Conservation (phyloP, 2,329 filamentous ascomycete genomes). For the Leptographium flavum region DNA sequence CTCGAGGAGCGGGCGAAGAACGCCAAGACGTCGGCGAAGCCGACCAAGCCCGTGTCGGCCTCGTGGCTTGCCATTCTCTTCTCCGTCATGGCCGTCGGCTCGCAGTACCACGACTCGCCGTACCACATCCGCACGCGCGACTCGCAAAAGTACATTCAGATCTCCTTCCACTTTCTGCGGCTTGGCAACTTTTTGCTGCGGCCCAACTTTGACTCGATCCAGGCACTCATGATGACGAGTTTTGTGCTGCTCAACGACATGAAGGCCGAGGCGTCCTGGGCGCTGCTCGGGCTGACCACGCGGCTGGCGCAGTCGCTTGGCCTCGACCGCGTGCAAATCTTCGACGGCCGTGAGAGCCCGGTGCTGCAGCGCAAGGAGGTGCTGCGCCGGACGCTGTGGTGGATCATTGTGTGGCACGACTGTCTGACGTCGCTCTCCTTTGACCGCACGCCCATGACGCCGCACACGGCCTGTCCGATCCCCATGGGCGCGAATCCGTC, state of each 20-base stretch:
- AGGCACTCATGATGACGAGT: conserved; percentile 46
- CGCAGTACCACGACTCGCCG: conserved; percentile 50
- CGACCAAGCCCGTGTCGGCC: conserved; percentile 39
- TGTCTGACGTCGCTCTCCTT: conserved; percentile 52
- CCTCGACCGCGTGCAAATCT: conserved; percentile 34
- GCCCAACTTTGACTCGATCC: conserved; percentile 52
- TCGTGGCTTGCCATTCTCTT: conserved; percentile 55
- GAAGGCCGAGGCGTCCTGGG: conserved; percentile 57
- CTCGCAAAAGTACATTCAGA: conserved; percentile 47
- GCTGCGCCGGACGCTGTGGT: conserved; percentile 43
- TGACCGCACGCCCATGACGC: conserved; percentile 51
- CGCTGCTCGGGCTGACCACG: conserved; percentile 47
- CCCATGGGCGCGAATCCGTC: conserved; percentile 28
- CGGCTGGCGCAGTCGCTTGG: conserved; percentile 52
- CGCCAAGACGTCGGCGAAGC: conserved; percentile 29
- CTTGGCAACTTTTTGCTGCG: conserved; percentile 49
- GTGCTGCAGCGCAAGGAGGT: conserved; percentile 37
- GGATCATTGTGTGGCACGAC: conserved; percentile 55
- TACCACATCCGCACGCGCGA: conserved; percentile 46
- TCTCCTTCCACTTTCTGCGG: conserved; percentile 50
- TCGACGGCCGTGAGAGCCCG: conserved; percentile 31
- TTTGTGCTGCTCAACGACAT: conserved; percentile 54
- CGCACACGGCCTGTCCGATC: conserved; percentile 40
- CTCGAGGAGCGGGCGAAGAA: conserved; percentile 48
- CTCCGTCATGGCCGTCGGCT: conserved; percentile 49